phyloP scores from a whole-genome alignment of 192 early-diverging fungal species.

The Geranomyces variabilis region DNA sequence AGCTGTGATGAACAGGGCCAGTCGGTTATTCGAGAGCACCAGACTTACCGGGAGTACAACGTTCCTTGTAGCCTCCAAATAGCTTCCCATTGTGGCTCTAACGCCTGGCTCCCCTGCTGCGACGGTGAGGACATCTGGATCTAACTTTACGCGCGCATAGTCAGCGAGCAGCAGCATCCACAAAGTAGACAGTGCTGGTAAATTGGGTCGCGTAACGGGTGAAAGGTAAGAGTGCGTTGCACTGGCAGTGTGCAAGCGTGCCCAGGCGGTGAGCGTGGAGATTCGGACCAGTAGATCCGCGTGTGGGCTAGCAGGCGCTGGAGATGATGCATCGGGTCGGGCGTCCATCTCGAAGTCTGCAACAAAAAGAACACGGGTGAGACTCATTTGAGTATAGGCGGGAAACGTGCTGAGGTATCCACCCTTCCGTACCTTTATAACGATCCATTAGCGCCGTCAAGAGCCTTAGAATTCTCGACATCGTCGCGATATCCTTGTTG shows the following conservation, averaged over 20 bases:
- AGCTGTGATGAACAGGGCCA: background rate
- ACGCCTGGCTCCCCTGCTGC: conserved; percentile 22
- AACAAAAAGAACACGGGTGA: background rate
- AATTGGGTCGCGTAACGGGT: conserved; percentile 61
- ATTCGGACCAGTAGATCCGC: conserved; percentile 78
- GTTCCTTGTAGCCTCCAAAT: conserved; percentile 65
- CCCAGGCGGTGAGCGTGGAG: conserved; percentile 80
- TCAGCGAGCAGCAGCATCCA: conserved; percentile 67
- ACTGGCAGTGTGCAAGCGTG: conserved; percentile 71
- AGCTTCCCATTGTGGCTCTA: conserved; percentile 31
- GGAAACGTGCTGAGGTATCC: background rate
- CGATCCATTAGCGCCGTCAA: conserved; percentile 70
- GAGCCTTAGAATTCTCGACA: conserved; percentile 72
- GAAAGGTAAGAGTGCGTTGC: conserved; percentile 62
- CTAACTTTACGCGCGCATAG: conserved; percentile 68
- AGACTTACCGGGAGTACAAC: conserved; percentile 55
- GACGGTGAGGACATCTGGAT: conserved; percentile 56
- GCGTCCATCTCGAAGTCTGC: background rate
- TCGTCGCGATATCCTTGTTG: conserved; percentile 73
- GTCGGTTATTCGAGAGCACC: conserved; percentile 29
- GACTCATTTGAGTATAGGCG: background rate
- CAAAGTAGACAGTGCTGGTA: conserved; percentile 47
- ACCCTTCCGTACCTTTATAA: conserved; percentile 60
- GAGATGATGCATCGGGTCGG: conserved; percentile 31
- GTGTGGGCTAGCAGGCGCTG: conserved; percentile 63